Evolutionary conservation across 2,329 filamentous ascomycete species (phyloP).

Genomic region (Hirsutella minnesotensis): DNA sequence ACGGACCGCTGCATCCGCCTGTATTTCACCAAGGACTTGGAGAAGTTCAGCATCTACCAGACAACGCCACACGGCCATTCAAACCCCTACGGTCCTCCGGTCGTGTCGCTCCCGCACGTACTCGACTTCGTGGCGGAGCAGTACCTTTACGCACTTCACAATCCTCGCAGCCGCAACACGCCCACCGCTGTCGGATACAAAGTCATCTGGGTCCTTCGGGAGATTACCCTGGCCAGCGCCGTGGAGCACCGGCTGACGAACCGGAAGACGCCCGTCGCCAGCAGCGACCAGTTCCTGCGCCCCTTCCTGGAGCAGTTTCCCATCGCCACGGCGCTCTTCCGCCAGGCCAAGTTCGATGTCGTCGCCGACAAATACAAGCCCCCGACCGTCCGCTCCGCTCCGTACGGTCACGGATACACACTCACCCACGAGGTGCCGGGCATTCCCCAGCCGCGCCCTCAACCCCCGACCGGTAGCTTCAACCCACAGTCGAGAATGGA

Average conservation of each 20-base stretch:
- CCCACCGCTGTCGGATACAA: slow-evolving; percentile 15
- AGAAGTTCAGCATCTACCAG: slow-evolving; percentile 9
- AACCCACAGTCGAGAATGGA: too few relatives aligned
- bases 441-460: too few relatives aligned
- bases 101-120: slow-evolving; percentile 22
- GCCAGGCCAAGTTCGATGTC: background rate
- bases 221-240: slow-evolving; percentile 12
- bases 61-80: too few relatives aligned
- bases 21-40: slow-evolving; percentile 19
- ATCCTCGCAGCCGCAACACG: slow-evolving; percentile 1
- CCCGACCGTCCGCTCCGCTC: too few relatives aligned
- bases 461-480: too few relatives aligned
- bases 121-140: slow-evolving; percentile 20
- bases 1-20: slow-evolving; percentile 21
- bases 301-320: slow-evolving; percentile 21
- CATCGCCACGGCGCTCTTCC: slow-evolving; percentile 12
- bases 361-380: too few relatives aligned
- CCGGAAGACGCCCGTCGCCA: too few relatives aligned
- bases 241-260: background rate
- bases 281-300: background rate
- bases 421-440: too few relatives aligned
- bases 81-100: too few relatives aligned
- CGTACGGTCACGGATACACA: too few relatives aligned
- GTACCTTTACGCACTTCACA: too few relatives aligned
- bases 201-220: slow-evolving; percentile 22